A percentile compares a stretch with the other conserved stretches of the same genome.
Conservation (phyloP, 2,329 filamentous ascomycete species). For the Xylariaceae sp. region DNA sequence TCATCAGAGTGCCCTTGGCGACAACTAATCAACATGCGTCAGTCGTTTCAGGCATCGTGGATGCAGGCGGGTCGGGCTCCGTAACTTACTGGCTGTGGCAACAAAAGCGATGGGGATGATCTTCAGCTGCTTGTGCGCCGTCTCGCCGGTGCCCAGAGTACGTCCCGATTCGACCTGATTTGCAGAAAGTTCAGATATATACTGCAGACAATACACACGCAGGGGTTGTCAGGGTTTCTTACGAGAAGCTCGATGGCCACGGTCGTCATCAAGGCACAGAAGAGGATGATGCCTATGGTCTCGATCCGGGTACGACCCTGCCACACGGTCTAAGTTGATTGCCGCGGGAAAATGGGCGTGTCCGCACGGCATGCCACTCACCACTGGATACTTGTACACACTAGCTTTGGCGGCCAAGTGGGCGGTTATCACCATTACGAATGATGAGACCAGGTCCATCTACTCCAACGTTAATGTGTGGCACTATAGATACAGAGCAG, state of each 20-base stretch:
- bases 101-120: slow-evolving; percentile 49
- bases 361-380: slow-evolving; percentile 6
- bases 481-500: slow-evolving; percentile 7
- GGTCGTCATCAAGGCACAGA: slow-evolving; percentile 59
- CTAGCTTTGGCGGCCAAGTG: slow-evolving; percentile 51
- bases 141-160: slow-evolving; percentile 35
- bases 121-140: slow-evolving; percentile 36
- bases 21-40: slow-evolving; percentile 30
- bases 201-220: slow-evolving; percentile 6
- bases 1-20: slow-evolving; percentile 43
- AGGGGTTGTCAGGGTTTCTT: slow-evolving; percentile 18
- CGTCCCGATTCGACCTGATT: slow-evolving; percentile 47
- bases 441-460: slow-evolving; percentile 58
- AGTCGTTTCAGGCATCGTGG: no score
- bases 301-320: slow-evolving; percentile 54
- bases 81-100: slow-evolving; percentile 40
- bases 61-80: no score
- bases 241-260: slow-evolving; percentile 56
- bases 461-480: slow-evolving; percentile 19
- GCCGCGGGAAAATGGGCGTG: no score
- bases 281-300: slow-evolving; percentile 58
- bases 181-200: no score
- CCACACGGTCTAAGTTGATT: no score
- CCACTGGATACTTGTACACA: slow-evolving; percentile 55
- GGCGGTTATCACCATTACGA: slow-evolving; percentile 55